Base-by-base conservation (phyloP, 1,284 basidiomycete genomes). In the Tilletia walkeri region DNA sequence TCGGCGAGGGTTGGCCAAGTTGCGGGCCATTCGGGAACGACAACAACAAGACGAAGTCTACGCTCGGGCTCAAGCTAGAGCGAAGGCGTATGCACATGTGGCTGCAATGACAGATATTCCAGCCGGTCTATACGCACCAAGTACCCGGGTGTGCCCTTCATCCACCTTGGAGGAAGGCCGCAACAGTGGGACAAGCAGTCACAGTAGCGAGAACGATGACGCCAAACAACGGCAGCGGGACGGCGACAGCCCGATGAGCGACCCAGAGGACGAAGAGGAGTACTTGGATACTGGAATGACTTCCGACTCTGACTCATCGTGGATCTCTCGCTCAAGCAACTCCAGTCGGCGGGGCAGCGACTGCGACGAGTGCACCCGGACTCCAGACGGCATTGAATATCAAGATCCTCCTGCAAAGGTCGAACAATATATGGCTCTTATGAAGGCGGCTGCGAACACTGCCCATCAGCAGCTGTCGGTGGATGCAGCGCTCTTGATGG, bases 11-110 rank as follows among this genome's bases (percentile, higher is more conserved):
- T 12, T 4, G 20, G 1, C 67, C 41, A 56, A 65, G 41, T 14
- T 59, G 4, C 54, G 45, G n/a, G 63, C 63, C 20, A 1, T 6
- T 16, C 63, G 45, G 3, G 63, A 36, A 6, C 39, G 39, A 6
- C 63, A 45, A 12, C 38, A 65, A 16, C 63, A 65, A 20, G 67
- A 50, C 10, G 53, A 68, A 20, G 53, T 53, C 18, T 10, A 50
- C 6, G 41, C 63, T n/a, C 36, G 45, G 24, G 63, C 63, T 7
- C 1, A 3, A 10, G 63, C 63, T 38, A 9, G 45, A 39, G 66
- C 66, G 18, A 30, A 66, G 12, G 34, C 54, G 14, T 3, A 48
- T 2, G 66, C 66, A 7, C 45, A 24, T 1, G 47, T 34, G 36
- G 39, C 66, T 16, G 66, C 47, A 9, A 24, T 2, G 47, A 16